Percentiles rank a stretch among this genome's conserved stretches.
These are phyloP conservation scores for Cercospora beticola DNA, from an alignment of 2,329 filamentous ascomycete species.

Conservation along the genomic window DNA sequence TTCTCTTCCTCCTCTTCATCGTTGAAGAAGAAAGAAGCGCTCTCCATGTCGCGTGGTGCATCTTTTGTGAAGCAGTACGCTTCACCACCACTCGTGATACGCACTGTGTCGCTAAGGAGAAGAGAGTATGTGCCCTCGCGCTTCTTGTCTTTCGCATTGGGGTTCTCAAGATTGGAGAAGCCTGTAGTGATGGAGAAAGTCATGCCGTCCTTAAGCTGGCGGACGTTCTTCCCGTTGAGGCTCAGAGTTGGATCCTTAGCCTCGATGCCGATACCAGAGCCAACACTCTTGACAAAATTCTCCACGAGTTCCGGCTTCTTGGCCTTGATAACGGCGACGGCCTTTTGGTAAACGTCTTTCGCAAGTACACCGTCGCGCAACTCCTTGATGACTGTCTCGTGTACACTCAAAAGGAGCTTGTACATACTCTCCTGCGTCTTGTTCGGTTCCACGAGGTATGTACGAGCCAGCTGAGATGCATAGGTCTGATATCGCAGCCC, in stretches of 20 bases:
- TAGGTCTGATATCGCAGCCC: slow-evolving; percentile 96
- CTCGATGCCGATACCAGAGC: slow-evolving; percentile 90
- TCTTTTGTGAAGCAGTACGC: slow-evolving; percentile 90
- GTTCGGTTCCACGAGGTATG: slow-evolving; percentile 94
- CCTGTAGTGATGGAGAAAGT: slow-evolving; percentile 88
- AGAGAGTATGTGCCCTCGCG: slow-evolving; percentile 80
- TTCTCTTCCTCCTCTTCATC: slow-evolving; percentile 87
- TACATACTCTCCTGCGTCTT: slow-evolving; percentile 95
- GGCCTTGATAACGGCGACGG: slow-evolving; percentile 72
- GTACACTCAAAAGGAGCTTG: slow-evolving; percentile 79
- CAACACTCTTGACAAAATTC: slow-evolving; percentile 89
- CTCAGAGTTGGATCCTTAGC: slow-evolving; percentile 79
- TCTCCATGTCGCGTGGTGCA: slow-evolving; percentile 85
- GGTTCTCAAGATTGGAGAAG: slow-evolving; percentile 84
- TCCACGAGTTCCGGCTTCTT: slow-evolving; percentile 96
- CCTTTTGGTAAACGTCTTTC: slow-evolving; percentile 91
- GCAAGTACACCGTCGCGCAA: slow-evolving; percentile 80
- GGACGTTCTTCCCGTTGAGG: slow-evolving; percentile 81
- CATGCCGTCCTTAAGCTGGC: slow-evolving; percentile 92
- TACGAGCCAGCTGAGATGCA: slow-evolving; percentile 85
- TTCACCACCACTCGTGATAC: slow-evolving; percentile 70
- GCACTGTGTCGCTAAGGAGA: slow-evolving; percentile 87
- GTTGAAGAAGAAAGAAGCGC: slow-evolving; percentile 97
- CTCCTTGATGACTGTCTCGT: slow-evolving; percentile 87
- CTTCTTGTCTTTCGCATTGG: slow-evolving; percentile 82